Evolutionary conservation across 2,329 filamentous ascomycete genomes (phyloP), one percentile per base, ranked within the genome.

Genomic region (Magnaporthiopsis rhizophila): DNA sequence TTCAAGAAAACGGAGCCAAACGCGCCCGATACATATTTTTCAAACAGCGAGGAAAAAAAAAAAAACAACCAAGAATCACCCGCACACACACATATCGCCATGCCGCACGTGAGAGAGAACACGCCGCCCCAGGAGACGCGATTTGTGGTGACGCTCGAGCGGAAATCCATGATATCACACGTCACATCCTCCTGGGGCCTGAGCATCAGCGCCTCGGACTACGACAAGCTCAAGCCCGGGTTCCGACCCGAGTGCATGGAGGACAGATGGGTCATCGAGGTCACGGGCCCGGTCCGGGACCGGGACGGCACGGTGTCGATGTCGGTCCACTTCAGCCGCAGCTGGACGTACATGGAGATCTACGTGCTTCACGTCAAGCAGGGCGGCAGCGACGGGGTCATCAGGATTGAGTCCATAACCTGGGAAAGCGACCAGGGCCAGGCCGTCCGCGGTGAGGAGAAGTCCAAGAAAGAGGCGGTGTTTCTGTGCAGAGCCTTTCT

Each of bases 231-330:
- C 45, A 50, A 50, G 45, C 1, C n/a, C 11, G 59, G 59, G 3
- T 61, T 61, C 21, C 3, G 2, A 21, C 32, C 59, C 34, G 4
- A 45, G 2, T 36, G 21, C n/a, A 61, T 61, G 36, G 59, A 61
- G n/a, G 34, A 61, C 24, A 61, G 45, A 38, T 61, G 36, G 36
- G 7, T 11, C 1, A 61, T 50, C 8, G 7, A 12, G 24, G 32
- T 28, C 34, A 45, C 34, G 36, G 59, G 18, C n/a, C 59, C 59
- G 59, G 59, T 18, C n/a, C 59, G 36, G 36, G 59, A 61, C 59
- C n/a, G 21, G 3, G 21, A 30, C 8, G 59, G 24, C n/a, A n/a
- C n/a, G n/a, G n/a, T n/a, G n/a, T n/a, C n/a, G n/a, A 61, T 5
- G 7, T 61, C 13, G 34, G 15, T 61, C 18, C 59, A 34, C 21